Percentiles rank a stretch among this genome's conserved stretches.
These are phyloP conservation scores for Ogataea haglerorum DNA, from an alignment of 805 yeast species.

Conservation along the genomic window DNA sequence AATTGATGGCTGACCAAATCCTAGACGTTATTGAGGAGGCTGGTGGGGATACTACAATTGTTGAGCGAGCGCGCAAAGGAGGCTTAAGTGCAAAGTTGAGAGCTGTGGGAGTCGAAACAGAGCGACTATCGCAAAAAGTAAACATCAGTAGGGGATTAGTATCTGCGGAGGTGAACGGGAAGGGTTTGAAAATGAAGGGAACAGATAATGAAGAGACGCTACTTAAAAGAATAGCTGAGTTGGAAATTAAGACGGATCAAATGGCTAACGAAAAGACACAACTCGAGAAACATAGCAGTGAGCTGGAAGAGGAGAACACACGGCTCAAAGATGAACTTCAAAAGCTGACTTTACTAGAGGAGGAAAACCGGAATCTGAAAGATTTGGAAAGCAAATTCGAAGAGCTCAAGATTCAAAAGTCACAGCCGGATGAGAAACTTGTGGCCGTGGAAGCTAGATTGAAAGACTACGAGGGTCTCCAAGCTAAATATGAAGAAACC, in stretches of 20 bases:
- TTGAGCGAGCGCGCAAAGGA: background rate
- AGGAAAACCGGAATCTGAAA: background rate
- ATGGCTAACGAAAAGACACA: background rate
- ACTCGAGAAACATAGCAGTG: background rate
- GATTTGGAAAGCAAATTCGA: background rate
- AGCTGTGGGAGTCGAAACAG: slow-evolving; percentile 4
- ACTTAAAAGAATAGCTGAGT: background rate
- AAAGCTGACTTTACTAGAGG: background rate
- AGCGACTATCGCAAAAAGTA: background rate
- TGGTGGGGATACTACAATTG: background rate
- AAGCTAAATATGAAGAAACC: background rate
- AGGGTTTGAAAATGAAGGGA: slow-evolving; percentile 9
- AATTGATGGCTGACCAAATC: slow-evolving; percentile 11
- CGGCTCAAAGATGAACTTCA: background rate
- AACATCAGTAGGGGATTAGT: slow-evolving; percentile 14
- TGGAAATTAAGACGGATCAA: background rate
- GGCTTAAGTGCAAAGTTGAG: slow-evolving; percentile 5
- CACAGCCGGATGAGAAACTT: background rate
- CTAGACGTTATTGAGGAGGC: slow-evolving; percentile 6
- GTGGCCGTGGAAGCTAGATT: background rate
- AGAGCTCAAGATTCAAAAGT: background rate
- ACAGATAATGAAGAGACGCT: background rate
- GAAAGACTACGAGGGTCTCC: background rate
- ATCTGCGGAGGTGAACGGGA: slow-evolving; percentile 11
- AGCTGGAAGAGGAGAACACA: background rate